phyloP scores from a whole-genome alignment of 352 stramenopile genomes.

The Phytophthora quininea region DNA sequence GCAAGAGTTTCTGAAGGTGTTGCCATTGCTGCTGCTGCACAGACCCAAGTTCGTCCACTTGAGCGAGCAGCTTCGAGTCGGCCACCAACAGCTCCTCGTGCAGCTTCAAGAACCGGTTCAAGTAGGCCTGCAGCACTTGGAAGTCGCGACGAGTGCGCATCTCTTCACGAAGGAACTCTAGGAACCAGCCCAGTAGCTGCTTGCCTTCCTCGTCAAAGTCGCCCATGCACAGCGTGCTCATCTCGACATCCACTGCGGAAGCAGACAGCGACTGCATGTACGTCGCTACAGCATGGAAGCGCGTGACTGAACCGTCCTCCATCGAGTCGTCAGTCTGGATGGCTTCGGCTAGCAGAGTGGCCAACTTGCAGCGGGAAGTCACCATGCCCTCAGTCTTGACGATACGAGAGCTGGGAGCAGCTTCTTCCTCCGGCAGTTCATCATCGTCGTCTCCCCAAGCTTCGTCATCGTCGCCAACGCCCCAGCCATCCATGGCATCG shows the following conservation, averaged over 20 bases:
- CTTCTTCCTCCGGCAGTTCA: conserved; percentile 28
- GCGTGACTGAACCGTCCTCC: conserved; percentile 22
- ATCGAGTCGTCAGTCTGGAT: conserved; percentile 27
- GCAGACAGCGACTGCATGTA: conserved; percentile 83
- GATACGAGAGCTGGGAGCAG: conserved; percentile 59
- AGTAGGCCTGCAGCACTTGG: conserved; percentile 82
- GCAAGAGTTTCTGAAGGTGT: conserved; percentile 78
- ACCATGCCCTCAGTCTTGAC: conserved; percentile 74
- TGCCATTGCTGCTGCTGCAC: conserved; percentile 83
- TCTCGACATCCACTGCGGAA: conserved; percentile 77
- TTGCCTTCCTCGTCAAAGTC: conserved; percentile 82
- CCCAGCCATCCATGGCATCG: conserved; percentile 70
- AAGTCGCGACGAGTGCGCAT: conserved; percentile 74
- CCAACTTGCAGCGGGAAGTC: conserved; percentile 76
- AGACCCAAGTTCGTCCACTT: conserved; percentile 58
- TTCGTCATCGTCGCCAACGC: conserved; percentile 62
- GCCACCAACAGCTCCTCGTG: conserved; percentile 77
- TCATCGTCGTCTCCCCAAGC: conserved; percentile 65
- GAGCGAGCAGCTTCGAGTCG: conserved; percentile 54
- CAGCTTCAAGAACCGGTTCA: conserved; percentile 89
- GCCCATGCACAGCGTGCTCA: conserved; percentile 86
- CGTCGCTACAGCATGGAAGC: conserved; percentile 49
- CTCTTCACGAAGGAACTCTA: conserved; percentile 68
- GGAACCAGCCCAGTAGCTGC: conserved; percentile 61
- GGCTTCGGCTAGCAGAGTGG: conserved; percentile 52